These are phyloP conservation scores for Papiliotrema flavescens DNA, from an alignment of 1,284 basidiomycete genomes.

Conservation along the genomic window DNA sequence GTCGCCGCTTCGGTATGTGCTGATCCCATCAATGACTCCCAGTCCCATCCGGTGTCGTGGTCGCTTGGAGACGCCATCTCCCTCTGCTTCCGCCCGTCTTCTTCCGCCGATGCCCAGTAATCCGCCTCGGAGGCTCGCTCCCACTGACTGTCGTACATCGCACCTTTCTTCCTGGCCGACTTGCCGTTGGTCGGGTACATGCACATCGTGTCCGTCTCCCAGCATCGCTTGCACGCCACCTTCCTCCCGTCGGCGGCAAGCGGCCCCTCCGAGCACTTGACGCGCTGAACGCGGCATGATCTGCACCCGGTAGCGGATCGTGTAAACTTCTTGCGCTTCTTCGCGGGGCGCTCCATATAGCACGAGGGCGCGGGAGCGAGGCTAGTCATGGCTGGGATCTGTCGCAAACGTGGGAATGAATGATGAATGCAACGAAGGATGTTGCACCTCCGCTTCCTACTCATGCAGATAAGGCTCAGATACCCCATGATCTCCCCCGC, in stretches of 20 bases:
- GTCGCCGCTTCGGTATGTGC: background rate
- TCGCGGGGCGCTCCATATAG: background rate
- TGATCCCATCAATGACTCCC: background rate
- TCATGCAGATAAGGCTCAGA: too few relatives aligned
- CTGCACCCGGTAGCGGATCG: slow-evolving; percentile 13
- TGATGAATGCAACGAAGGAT: too few relatives aligned
- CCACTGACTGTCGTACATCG: slow-evolving; percentile 7
- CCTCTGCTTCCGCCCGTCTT: background rate
- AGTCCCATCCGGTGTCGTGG: background rate
- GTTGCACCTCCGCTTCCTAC: too few relatives aligned
- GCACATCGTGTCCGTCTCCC: slow-evolving; percentile 14
- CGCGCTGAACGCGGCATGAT: slow-evolving; percentile 12
- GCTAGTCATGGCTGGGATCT: too few relatives aligned
- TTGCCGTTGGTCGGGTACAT: slow-evolving; percentile 16
- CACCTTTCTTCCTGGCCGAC: slow-evolving; percentile 5
- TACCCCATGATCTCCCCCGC: too few relatives aligned
- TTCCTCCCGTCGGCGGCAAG: slow-evolving; percentile 4
- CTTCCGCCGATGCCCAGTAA: background rate
- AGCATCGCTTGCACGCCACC: slow-evolving; percentile 17
- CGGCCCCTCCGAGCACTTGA: slow-evolving; percentile 18
- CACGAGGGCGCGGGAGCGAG: background rate
- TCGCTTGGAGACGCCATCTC: background rate
- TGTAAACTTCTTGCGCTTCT: background rate
- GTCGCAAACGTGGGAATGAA: too few relatives aligned
- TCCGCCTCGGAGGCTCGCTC: slow-evolving; percentile 2